phyloP scores from a whole-genome alignment of 2,329 filamentous ascomycete genomes.

The Hymenoscyphus linearis region DNA sequence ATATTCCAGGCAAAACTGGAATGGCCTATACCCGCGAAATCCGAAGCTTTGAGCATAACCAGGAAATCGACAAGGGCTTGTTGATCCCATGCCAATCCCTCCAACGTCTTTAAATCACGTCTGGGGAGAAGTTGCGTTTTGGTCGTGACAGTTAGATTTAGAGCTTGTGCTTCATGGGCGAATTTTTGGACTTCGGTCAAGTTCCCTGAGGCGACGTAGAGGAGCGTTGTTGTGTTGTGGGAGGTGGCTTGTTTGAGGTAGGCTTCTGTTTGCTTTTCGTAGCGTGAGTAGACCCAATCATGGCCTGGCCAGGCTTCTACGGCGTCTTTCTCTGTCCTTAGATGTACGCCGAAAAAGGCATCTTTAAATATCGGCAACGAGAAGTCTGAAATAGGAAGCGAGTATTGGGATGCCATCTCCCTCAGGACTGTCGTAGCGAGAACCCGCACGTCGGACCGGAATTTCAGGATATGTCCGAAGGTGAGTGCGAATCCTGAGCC shows the following conservation, averaged over 20 bases:
- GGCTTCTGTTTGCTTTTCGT: slow-evolving; percentile 30
- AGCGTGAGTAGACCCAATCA: slow-evolving; percentile 21
- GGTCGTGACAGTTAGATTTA: slow-evolving; percentile 36
- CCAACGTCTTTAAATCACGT: slow-evolving; percentile 31
- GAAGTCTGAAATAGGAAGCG: slow-evolving; percentile 2
- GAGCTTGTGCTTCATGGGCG: slow-evolving; percentile 30
- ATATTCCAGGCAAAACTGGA: slow-evolving; percentile 44
- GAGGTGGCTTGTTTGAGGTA: slow-evolving; percentile 34
- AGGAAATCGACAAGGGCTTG: slow-evolving; percentile 45
- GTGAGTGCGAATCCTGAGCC: slow-evolving; percentile 15
- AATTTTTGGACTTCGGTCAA: slow-evolving; percentile 35
- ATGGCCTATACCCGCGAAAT: slow-evolving; percentile 39
- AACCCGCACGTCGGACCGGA: slow-evolving; percentile 16
- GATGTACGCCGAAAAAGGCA: slow-evolving; percentile 23
- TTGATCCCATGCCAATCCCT: slow-evolving; percentile 41
- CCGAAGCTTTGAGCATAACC: slow-evolving; percentile 38
- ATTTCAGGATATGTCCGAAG: slow-evolving; percentile 24
- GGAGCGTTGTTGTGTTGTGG: slow-evolving; percentile 25
- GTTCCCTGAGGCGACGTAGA: slow-evolving; percentile 42
- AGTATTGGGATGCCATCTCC: slow-evolving; percentile 10
- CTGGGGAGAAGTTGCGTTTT: slow-evolving; percentile 38
- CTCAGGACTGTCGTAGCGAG: slow-evolving; percentile 21
- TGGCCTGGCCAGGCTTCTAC: slow-evolving; percentile 17
- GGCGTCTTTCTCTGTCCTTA: slow-evolving; percentile 26
- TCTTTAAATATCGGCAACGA: slow-evolving; percentile 7